Conservation (phyloP, 306 rosid genomes). For the Dalbergia cochinchinensis region DNA sequence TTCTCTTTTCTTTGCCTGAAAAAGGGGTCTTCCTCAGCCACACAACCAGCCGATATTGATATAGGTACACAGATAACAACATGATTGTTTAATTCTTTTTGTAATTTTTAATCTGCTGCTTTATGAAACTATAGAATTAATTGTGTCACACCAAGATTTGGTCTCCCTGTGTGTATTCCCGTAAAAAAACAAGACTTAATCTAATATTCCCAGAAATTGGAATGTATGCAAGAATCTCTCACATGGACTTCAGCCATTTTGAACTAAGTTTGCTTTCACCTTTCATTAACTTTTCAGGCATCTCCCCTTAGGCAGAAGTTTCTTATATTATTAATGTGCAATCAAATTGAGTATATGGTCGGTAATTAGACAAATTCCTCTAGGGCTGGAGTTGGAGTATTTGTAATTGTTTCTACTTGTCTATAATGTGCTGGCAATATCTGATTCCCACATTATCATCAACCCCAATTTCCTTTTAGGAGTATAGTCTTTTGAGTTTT, state of each 20-base stretch:
- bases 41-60: constrained; percentile 46
- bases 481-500: background rate
- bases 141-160: background rate
- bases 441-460: background rate
- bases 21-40: constrained; percentile 46
- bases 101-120: background rate
- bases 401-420: no score
- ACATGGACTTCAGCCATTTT: constrained; percentile 3
- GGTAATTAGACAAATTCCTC: no score
- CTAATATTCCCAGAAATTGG: background rate
- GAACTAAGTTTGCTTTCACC: background rate
- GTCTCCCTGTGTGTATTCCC: background rate
- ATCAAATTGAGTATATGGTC: no score
- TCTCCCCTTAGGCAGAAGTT: background rate
- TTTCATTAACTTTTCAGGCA: background rate
- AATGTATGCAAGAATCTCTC: constrained; percentile 5
- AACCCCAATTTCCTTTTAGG: background rate
- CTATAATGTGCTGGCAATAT: no score
- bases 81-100: constrained; percentile 4
- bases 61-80: constrained; percentile 51
- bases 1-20: constrained; percentile 48
- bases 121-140: background rate
- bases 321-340: background rate
- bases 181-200: background rate
- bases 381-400: no score